Conservation (phyloP, 2,329 filamentous ascomycete species). For the Monosporascus ibericus region DNA sequence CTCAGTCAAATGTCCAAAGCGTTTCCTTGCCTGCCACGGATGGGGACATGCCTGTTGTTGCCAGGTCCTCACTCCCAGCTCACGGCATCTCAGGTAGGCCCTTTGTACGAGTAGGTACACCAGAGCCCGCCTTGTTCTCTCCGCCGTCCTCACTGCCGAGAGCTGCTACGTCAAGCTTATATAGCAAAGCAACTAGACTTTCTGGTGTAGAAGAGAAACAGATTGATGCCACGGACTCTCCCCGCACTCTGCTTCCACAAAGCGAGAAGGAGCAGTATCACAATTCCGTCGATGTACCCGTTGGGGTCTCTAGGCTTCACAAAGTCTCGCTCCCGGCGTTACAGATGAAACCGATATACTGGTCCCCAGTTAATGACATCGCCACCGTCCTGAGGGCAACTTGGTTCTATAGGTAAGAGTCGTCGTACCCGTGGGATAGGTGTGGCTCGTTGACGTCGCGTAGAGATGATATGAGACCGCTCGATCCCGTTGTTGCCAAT, state of each 20-base stretch:
- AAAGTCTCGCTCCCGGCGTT: constrained; percentile 76
- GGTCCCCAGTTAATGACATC: constrained; percentile 88
- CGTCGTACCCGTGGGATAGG: neutral
- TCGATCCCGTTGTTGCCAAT: constrained; percentile 81
- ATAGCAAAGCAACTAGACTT: constrained; percentile 6
- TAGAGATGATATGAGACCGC: constrained; percentile 80
- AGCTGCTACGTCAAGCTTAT: constrained; percentile 6
- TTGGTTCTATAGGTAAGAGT: constrained; percentile 78
- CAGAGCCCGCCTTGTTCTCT: constrained; percentile 22
- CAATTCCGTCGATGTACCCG: constrained; percentile 57
- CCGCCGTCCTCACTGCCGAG: constrained; percentile 22
- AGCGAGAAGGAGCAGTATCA: constrained; percentile 10
- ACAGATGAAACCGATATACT: constrained; percentile 95
- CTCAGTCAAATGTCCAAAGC: constrained; percentile 6
- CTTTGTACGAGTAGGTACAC: constrained; percentile 41
- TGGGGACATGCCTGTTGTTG: constrained; percentile 11
- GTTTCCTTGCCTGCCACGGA: constrained; percentile 10
- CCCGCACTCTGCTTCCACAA: constrained; percentile 12
- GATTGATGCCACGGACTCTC: constrained; percentile 4
- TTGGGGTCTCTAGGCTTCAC: constrained; percentile 86
- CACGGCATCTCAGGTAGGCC: constrained; percentile 51
- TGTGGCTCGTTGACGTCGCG: constrained; percentile 1
- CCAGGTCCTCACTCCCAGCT: constrained; percentile 25
- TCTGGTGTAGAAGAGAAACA: constrained; percentile 14
- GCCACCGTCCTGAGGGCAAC: constrained; percentile 78